Percentiles rank a stretch among this genome's conserved stretches.
These are phyloP conservation scores for Celoporthe dispersa DNA, from an alignment of 2,329 filamentous ascomycete species.

Conservation along the genomic window DNA sequence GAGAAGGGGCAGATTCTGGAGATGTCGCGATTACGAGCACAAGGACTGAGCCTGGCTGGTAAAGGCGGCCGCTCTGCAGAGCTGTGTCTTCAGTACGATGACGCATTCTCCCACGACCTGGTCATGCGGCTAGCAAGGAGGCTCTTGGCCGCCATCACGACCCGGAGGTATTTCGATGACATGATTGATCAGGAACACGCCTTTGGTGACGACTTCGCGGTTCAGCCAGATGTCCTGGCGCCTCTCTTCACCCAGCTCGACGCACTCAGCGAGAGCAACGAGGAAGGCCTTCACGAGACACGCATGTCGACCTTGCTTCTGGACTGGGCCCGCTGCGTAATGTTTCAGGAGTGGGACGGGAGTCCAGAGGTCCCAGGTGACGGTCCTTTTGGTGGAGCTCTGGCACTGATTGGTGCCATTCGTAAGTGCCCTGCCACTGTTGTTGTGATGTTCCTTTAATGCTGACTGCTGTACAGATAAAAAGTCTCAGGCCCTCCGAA, in stretches of 20 bases:
- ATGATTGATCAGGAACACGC: slow-evolving; percentile 44
- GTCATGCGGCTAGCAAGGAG: slow-evolving; percentile 62
- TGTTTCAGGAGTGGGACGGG: slow-evolving; percentile 82
- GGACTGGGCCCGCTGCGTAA: slow-evolving; percentile 75
- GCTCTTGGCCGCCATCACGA: slow-evolving; percentile 60
- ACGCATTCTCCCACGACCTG: slow-evolving; percentile 65
- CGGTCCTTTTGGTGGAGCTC: slow-evolving; percentile 74
- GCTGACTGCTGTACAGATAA: slow-evolving; percentile 53
- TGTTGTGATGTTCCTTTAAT: slow-evolving; percentile 15
- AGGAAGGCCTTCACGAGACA: slow-evolving; percentile 61
- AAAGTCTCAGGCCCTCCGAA: slow-evolving; percentile 64
- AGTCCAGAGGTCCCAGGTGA: slow-evolving; percentile 70
- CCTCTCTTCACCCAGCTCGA: slow-evolving; percentile 59
- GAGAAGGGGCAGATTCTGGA: slow-evolving; percentile 57
- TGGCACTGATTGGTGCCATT: slow-evolving; percentile 73
- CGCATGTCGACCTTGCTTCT: slow-evolving; percentile 61
- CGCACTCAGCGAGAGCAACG: slow-evolving; percentile 51
- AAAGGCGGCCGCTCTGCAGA: slow-evolving; percentile 52
- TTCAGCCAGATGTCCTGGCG: slow-evolving; percentile 50
- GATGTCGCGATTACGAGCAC: slow-evolving; percentile 63
- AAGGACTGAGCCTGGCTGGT: slow-evolving; percentile 54
- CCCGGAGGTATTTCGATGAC: slow-evolving; percentile 55
- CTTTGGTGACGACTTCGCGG: slow-evolving; percentile 37
- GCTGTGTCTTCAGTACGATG: slow-evolving; percentile 64
- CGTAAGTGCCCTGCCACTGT: slow-evolving; percentile 56